These are phyloP conservation scores for Mycena citricolor DNA, from an alignment of 1,284 basidiomycete genomes.

Conservation along the genomic window DNA sequence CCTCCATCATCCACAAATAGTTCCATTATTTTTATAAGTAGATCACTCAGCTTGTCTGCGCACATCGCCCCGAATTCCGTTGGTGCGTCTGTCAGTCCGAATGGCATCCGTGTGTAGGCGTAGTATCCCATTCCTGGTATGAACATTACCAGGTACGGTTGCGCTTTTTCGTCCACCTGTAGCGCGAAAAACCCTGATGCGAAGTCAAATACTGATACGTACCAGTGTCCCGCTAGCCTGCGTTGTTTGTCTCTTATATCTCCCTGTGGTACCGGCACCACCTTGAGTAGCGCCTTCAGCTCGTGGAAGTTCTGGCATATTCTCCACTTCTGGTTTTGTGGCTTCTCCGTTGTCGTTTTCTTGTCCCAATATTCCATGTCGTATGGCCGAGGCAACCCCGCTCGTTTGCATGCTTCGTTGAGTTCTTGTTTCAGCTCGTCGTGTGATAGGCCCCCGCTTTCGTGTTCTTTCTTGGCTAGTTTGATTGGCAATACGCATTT, in stretches of 20 bases:
- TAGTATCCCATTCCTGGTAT: constrained; percentile 40
- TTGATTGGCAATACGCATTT: constrained; percentile 22
- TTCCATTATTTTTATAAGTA: constrained; percentile 31
- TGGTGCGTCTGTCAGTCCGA: constrained; percentile 42
- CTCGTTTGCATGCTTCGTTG: constrained; percentile 27
- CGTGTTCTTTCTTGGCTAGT: constrained; percentile 25
- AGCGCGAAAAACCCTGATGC: constrained; percentile 35
- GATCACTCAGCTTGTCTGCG: constrained; percentile 31
- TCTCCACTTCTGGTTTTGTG: constrained; percentile 29
- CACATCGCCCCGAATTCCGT: constrained; percentile 37
- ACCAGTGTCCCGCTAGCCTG: constrained; percentile 32
- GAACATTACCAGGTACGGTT: constrained; percentile 39
- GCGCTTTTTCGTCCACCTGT: constrained; percentile 26
- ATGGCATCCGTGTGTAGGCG: constrained; percentile 38
- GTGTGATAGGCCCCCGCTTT: constrained; percentile 27
- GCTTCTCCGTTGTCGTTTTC: not conserved
- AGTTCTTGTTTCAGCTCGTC: too few species aligned
- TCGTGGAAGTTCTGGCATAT: constrained; percentile 35
- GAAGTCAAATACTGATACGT: constrained; percentile 33
- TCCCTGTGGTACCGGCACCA: constrained; percentile 33
- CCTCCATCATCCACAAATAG: constrained; percentile 37
- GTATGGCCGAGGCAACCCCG: constrained; percentile 20
- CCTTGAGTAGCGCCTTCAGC: constrained; percentile 19
- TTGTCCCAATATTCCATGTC: constrained; percentile 5
- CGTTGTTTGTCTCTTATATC: constrained; percentile 37